These are phyloP conservation scores for Gnomoniopsis sp. DNA, from an alignment of 2,329 filamentous ascomycete species.

Conservation along the genomic window DNA sequence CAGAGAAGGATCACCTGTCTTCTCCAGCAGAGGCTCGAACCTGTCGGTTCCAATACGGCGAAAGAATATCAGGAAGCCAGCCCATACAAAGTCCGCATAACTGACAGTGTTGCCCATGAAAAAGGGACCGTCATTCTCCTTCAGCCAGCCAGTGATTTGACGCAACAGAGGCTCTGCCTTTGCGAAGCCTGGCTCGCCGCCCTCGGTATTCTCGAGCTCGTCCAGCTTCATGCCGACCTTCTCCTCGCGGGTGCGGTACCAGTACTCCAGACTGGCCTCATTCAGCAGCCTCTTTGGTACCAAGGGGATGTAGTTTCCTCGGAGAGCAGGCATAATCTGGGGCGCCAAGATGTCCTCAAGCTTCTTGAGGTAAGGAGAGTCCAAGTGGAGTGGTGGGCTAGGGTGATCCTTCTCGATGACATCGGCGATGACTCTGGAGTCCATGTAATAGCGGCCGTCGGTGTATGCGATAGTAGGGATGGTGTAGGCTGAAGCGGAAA, in stretches of 20 bases:
- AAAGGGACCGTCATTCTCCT: slow-evolving; percentile 58
- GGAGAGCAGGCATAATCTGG: slow-evolving; percentile 30
- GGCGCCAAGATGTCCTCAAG: slow-evolving; percentile 37
- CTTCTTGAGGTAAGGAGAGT: slow-evolving; percentile 45
- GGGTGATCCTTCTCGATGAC: slow-evolving; percentile 59
- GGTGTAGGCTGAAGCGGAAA: slow-evolving; percentile 45
- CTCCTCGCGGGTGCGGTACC: slow-evolving; percentile 47
- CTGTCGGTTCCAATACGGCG: slow-evolving; percentile 31
- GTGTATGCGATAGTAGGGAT: slow-evolving; percentile 54
- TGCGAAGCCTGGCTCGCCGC: slow-evolving; percentile 48
- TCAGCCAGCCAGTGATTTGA: slow-evolving; percentile 43
- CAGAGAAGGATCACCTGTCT: slow-evolving; percentile 33
- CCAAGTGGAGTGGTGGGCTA: slow-evolving; percentile 53
- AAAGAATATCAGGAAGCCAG: slow-evolving; percentile 32
- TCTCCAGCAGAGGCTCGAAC: slow-evolving; percentile 33
- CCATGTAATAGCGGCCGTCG: slow-evolving; percentile 59
- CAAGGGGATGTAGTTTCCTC: slow-evolving; percentile 40
- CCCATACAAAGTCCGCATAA: slow-evolving; percentile 55
- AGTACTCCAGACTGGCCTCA: slow-evolving; percentile 50
- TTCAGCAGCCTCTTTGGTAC: slow-evolving; percentile 51
- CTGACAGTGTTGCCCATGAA: slow-evolving; percentile 54
- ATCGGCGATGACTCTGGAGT: slow-evolving; percentile 58
- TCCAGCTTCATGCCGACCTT: slow-evolving; percentile 50
- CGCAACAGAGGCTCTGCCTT: slow-evolving; percentile 33
- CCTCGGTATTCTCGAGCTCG: slow-evolving; percentile 43